Evolutionary conservation across 805 yeast species (phyloP).

Genomic region (Wickerhamomyces bovis): DNA sequence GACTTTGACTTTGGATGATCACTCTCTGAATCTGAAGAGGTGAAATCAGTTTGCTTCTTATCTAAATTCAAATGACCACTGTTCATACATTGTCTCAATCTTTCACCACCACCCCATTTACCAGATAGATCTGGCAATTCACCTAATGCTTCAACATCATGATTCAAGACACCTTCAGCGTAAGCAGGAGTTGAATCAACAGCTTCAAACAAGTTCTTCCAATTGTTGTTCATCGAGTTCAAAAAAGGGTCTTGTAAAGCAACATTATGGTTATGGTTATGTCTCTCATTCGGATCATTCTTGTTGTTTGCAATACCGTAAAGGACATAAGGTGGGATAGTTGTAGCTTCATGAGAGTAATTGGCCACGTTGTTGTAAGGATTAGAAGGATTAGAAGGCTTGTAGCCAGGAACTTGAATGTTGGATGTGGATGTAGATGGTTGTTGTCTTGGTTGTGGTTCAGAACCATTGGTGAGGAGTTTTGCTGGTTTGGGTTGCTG

Average conservation of each 20-base stretch:
- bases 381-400: constrained; percentile 1
- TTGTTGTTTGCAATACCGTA: constrained; percentile 38
- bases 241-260: constrained; percentile 28
- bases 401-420: background rate
- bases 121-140: constrained; percentile 38
- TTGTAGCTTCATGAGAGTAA: constrained; percentile 33
- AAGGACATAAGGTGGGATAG: constrained; percentile 61
- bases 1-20: constrained; percentile 39
- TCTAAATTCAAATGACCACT: constrained; percentile 22
- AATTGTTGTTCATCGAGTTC: constrained; percentile 35
- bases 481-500: background rate
- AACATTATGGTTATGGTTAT: background rate
- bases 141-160: constrained; percentile 20
- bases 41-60: constrained; percentile 1
- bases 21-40: constrained; percentile 15
- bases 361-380: constrained; percentile 23
- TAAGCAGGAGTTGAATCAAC: constrained; percentile 38
- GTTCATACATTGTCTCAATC: constrained; percentile 47
- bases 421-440: background rate
- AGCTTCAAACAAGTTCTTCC: constrained; percentile 45
- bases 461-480: background rate
- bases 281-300: constrained; percentile 15
- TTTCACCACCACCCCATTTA: constrained; percentile 67
- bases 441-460: background rate
- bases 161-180: constrained; percentile 19